These are phyloP conservation scores for Pyracantha coccinea DNA, from an alignment of 331 rosid genomes.

Conservation along the genomic window DNA sequence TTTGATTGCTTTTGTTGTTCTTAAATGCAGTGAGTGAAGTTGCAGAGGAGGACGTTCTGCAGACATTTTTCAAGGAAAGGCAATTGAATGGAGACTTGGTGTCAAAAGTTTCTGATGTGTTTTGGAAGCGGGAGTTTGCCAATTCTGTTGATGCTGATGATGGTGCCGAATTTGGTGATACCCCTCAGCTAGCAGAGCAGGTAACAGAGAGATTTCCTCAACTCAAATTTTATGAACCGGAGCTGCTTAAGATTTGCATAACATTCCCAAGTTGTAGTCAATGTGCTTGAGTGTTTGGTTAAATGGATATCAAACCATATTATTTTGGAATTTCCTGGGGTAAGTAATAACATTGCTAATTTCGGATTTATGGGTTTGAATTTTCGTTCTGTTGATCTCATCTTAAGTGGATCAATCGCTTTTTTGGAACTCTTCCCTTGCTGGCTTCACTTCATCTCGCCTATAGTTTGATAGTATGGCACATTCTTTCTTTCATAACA, in stretches of 20 bases:
- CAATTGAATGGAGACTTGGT: constrained; percentile 68
- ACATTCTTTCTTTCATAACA: no score
- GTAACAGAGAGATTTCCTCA: constrained; percentile 9
- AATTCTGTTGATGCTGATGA: constrained; percentile 23
- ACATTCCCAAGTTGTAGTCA: not conserved
- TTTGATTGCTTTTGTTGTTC: not conserved
- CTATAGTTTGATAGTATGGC: no score
- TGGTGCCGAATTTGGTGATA: constrained; percentile 12
- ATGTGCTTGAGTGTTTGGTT: not conserved
- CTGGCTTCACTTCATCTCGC: no score
- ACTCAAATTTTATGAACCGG: not conserved
- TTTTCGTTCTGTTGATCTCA: not conserved
- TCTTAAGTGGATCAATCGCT: no score
- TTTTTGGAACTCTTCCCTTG: no score
- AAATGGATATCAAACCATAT: not conserved
- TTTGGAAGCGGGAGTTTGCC: constrained; percentile 54
- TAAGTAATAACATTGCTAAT: not conserved
- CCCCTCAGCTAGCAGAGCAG: constrained; percentile 26
- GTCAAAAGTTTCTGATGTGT: constrained; percentile 67
- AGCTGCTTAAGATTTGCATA: not conserved
- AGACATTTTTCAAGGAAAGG: constrained; percentile 63
- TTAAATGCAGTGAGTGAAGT: constrained; percentile 35
- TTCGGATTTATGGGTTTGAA: not conserved
- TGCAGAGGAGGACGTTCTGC: constrained; percentile 58
- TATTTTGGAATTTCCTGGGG: no score